Conservation (phyloP, 495 filamentous ascomycete genomes). For the Neurospora sp. region DNA sequence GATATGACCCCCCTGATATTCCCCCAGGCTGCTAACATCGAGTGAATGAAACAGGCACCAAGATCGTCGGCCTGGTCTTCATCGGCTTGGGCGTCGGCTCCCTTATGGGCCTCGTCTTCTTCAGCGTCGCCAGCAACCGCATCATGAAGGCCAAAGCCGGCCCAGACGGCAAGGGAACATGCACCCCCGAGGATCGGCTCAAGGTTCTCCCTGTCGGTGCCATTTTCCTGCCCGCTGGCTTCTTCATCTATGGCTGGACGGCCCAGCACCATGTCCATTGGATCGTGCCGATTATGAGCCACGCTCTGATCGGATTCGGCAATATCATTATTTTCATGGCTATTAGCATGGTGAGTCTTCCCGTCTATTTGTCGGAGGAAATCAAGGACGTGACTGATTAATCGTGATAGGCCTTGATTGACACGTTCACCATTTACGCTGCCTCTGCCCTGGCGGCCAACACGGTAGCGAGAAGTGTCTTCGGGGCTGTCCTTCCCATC, state of each 20-base stretch:
- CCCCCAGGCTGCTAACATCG: background rate
- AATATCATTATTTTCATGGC: constrained; percentile 18
- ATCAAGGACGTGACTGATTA: background rate
- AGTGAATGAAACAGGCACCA: constrained; percentile 1
- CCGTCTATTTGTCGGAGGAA: constrained; percentile 7
- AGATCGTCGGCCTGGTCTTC: constrained; percentile 27
- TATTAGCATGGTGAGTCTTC: constrained; percentile 24
- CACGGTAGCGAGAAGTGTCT: constrained; percentile 41
- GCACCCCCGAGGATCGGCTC: constrained; percentile 41
- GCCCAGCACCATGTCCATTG: constrained; percentile 60
- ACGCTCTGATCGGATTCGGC: background rate
- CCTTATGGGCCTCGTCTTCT: constrained; percentile 22
- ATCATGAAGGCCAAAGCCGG: constrained; percentile 21
- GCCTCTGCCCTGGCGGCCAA: constrained; percentile 48
- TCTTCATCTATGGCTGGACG: constrained; percentile 48
- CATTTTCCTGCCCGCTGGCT: constrained; percentile 33
- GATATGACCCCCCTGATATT: too few species aligned
- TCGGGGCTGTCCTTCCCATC: constrained; percentile 49
- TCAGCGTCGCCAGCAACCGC: constrained; percentile 21
- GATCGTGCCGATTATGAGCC: constrained; percentile 31
- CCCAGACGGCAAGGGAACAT: constrained; percentile 17
- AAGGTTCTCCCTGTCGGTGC: constrained; percentile 39
- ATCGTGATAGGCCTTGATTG: constrained; percentile 31
- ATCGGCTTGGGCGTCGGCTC: constrained; percentile 31
- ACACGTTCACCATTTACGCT: constrained; percentile 50